A percentile compares a stretch with the other conserved stretches of the same genome.
Conservation (phyloP, 2,329 filamentous ascomycete species). For the Claviceps spartinae region DNA sequence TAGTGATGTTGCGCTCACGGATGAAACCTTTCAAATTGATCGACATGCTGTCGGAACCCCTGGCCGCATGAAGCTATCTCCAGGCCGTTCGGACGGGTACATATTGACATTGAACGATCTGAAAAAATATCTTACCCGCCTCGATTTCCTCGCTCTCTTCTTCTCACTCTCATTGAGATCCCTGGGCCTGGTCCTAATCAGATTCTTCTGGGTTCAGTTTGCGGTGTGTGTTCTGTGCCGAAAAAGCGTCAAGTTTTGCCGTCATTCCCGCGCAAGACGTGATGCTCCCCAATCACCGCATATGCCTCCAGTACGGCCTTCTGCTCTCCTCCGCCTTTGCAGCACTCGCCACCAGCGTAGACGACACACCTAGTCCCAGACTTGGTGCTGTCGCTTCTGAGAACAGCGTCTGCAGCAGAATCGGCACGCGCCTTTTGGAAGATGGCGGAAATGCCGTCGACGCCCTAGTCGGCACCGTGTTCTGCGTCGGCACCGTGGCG, state of each 20-base stretch:
- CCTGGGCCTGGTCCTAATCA: not conserved
- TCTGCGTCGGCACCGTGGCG: constrained; percentile 49
- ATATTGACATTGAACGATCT: not conserved
- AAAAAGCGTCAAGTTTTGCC: not conserved
- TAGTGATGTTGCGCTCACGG: not conserved
- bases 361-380: constrained; percentile 8
- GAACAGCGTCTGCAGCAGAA: constrained; percentile 41
- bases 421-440: constrained; percentile 43
- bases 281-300: not conserved
- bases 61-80: too few relatives aligned
- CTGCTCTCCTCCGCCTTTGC: not conserved
- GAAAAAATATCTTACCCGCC: not conserved
- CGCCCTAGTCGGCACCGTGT: constrained; percentile 48
- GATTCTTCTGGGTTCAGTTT: not conserved
- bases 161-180: not conserved
- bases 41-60: not conserved
- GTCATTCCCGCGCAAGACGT: not conserved
- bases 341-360: not conserved
- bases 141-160: not conserved
- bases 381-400: constrained; percentile 50
- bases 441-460: constrained; percentile 54
- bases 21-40: not conserved
- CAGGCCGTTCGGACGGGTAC: too few relatives aligned
- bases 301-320: not conserved
- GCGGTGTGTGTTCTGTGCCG: not conserved